Evolutionary conservation across 768 basidiomycete species (phyloP).

Genomic region (Lentinula sp.): DNA sequence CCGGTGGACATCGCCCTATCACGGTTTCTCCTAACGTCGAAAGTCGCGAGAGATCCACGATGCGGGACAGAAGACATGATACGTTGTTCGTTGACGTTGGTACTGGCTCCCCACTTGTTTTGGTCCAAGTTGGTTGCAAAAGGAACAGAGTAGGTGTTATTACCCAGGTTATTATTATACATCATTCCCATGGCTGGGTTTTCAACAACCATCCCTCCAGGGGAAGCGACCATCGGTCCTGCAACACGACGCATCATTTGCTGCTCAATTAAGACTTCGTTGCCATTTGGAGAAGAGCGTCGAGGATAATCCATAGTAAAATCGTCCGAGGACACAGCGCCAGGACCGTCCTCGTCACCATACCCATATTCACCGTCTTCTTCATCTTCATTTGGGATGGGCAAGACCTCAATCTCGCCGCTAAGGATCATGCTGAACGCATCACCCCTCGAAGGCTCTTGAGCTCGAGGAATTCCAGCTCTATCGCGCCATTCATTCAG

Average conservation of each 20-base stretch:
- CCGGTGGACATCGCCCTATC: constrained; percentile 17
- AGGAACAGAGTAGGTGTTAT: constrained; percentile 16
- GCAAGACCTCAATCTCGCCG: constrained; percentile 64
- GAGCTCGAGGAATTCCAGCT: constrained; percentile 61
- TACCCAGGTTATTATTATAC: constrained; percentile 8
- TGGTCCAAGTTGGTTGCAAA: constrained; percentile 20
- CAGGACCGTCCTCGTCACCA: constrained; percentile 30
- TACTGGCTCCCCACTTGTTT: neutral
- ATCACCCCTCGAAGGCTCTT: constrained; percentile 68
- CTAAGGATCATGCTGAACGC: constrained; percentile 65
- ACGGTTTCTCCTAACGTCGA: neutral
- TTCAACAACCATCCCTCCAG: constrained; percentile 39
- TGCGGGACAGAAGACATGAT: neutral
- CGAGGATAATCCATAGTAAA: constrained; percentile 8
- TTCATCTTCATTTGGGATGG: constrained; percentile 51
- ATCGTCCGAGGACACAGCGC: constrained; percentile 18
- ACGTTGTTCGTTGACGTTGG: neutral
- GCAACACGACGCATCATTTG: constrained; percentile 14
- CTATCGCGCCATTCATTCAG: constrained; percentile 91
- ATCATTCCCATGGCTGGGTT: constrained; percentile 39
- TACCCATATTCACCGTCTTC: constrained; percentile 44
- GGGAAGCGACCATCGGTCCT: constrained; percentile 40
- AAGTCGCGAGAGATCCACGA: neutral
- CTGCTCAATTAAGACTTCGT: constrained; percentile 15
- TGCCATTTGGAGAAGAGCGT: constrained; percentile 7